Percentiles rank a stretch among this genome's conserved stretches.
Conservation (phyloP, 2,329 filamentous ascomycete genomes). For the Cercospora janseana region DNA sequence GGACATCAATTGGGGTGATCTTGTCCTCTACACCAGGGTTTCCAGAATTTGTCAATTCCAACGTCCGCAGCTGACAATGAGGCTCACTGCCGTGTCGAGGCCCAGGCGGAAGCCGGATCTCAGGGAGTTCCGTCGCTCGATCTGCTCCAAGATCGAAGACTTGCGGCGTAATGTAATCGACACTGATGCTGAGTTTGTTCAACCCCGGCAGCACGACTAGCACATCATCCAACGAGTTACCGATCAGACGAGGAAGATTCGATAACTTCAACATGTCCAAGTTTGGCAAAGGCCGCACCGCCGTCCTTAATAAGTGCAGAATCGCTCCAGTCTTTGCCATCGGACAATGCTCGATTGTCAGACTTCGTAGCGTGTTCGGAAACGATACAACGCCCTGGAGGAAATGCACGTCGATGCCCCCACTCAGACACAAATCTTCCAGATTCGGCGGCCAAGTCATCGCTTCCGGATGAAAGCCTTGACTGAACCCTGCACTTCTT, state of each 20-base stretch:
- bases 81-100: conserved; percentile 15
- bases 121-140: background rate
- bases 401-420: conserved; percentile 46
- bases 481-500: conserved; percentile 35
- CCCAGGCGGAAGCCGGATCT: conserved; percentile 11
- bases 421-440: conserved; percentile 44
- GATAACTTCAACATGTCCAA: conserved; percentile 42
- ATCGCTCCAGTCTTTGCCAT: conserved; percentile 40
- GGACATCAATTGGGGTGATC: conserved; percentile 45
- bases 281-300: conserved; percentile 29
- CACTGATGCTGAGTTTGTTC: conserved; percentile 42
- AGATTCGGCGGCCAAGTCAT: conserved; percentile 47
- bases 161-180: conserved; percentile 48
- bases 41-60: conserved; percentile 44
- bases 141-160: conserved; percentile 38
- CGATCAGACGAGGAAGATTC: conserved; percentile 42
- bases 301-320: conserved; percentile 39
- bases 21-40: conserved; percentile 39
- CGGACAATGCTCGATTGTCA: conserved; percentile 47
- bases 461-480: conserved; percentile 23
- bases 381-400: conserved; percentile 38
- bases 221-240: conserved; percentile 43
- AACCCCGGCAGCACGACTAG: conserved; percentile 44
- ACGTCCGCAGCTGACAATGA: conserved; percentile 38
- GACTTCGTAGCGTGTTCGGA: conserved; percentile 36